phyloP scores from a whole-genome alignment of 1,284 basidiomycete species.

The Ustilago xerochloae region DNA sequence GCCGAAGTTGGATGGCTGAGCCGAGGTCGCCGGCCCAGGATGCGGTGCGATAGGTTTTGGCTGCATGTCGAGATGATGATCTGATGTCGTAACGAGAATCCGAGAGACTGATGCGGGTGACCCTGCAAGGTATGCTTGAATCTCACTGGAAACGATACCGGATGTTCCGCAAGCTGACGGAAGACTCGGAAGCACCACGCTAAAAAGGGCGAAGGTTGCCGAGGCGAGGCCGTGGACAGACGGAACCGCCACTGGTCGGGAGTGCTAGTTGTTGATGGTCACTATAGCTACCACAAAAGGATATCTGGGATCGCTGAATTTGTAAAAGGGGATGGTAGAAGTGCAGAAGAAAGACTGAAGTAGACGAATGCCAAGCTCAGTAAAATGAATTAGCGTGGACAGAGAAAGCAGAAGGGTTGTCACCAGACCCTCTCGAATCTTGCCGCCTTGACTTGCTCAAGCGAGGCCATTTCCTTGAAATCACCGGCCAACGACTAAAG shows the following conservation, averaged over 20 bases:
- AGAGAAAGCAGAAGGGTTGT: too few species aligned
- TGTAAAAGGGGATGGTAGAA: neutral
- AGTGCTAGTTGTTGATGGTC: neutral
- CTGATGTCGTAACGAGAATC: neutral
- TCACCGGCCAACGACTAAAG: too few species aligned
- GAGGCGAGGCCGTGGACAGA: neutral
- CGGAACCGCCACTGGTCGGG: neutral
- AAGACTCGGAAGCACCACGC: too few species aligned
- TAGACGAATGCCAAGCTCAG: neutral
- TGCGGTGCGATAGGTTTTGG: constrained; percentile 38
- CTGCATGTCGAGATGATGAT: constrained; percentile 22
- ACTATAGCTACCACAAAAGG: neutral
- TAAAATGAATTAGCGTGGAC: neutral
- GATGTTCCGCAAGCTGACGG: too few species aligned
- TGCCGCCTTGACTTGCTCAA: too few species aligned
- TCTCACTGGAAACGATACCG: too few species aligned
- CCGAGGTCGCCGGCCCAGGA: constrained; percentile 11
- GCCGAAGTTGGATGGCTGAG: constrained; percentile 17
- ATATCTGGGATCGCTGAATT: neutral
- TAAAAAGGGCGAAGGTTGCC: neutral
- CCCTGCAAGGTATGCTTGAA: too few species aligned
- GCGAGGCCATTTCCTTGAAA: too few species aligned
- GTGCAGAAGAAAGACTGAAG: neutral
- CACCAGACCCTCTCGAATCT: neutral
- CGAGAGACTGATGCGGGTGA: too few species aligned